phyloP scores from a whole-genome alignment of 2,329 filamentous ascomycete species.

The Blastomyces percursus region DNA sequence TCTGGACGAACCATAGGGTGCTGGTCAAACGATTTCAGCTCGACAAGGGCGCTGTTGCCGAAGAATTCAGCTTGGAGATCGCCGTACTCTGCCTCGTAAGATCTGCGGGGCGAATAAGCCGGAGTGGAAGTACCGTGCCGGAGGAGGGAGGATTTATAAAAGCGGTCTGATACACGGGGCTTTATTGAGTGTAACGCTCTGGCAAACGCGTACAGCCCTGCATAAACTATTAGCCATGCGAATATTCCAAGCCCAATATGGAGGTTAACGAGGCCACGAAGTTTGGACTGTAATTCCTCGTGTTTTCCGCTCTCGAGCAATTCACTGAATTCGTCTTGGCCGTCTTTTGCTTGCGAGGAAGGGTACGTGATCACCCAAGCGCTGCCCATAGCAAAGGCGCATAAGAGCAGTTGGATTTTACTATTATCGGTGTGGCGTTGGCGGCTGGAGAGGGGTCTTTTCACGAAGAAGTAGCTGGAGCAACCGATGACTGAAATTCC shows the following conservation, averaged over 20 bases:
- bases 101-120: not conserved
- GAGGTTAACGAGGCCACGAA: not conserved
- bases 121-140: not conserved
- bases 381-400: not conserved
- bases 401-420: not conserved
- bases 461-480: not conserved
- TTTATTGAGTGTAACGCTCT: not conserved
- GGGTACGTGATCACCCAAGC: not conserved
- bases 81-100: not conserved
- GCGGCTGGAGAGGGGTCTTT: not conserved
- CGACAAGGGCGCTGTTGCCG: not conserved
- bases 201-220: not conserved
- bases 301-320: not conserved
- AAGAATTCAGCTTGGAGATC: not conserved
- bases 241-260: not conserved
- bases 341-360: not conserved
- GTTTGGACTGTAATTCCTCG: not conserved
- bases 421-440: not conserved
- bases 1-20: not conserved
- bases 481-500: not conserved
- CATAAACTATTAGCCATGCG: not conserved
- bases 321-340: not conserved
- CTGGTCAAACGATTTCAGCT: not conserved
- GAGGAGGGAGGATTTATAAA: not conserved
- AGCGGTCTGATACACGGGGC: not conserved